Percentiles rank a stretch among this genome's conserved stretches.
Conservation (phyloP, 495 filamentous ascomycete species). For the Hyaloscypha variabilis region DNA sequence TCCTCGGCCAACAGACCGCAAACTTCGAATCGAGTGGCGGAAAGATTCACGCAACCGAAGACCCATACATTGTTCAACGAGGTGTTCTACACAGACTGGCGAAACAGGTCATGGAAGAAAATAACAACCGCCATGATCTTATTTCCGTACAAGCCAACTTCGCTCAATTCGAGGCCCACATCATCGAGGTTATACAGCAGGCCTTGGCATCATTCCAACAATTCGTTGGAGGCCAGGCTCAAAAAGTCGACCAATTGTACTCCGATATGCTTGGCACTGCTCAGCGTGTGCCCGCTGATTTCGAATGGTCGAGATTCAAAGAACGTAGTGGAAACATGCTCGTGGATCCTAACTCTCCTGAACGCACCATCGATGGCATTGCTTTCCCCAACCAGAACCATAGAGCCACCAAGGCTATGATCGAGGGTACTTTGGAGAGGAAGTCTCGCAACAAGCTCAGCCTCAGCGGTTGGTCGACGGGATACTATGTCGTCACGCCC, state of each 20-base stretch:
- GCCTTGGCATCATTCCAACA: slow-evolving; percentile 79
- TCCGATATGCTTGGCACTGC: slow-evolving; percentile 77
- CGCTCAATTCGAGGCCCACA: slow-evolving; percentile 82
- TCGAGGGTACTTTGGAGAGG: slow-evolving; percentile 85
- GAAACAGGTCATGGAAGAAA: slow-evolving; percentile 93
- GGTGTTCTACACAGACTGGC: slow-evolving; percentile 80
- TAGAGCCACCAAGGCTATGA: slow-evolving; percentile 73
- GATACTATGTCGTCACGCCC: slow-evolving; percentile 88
- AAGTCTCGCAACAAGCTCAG: slow-evolving; percentile 76
- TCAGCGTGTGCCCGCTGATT: slow-evolving; percentile 82
- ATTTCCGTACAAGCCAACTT: slow-evolving; percentile 88
- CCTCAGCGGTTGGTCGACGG: slow-evolving; percentile 74
- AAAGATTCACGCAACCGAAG: slow-evolving; percentile 67
- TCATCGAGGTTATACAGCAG: slow-evolving; percentile 80
- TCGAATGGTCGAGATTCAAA: slow-evolving; percentile 88
- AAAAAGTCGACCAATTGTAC: slow-evolving; percentile 78
- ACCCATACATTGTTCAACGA: slow-evolving; percentile 87
- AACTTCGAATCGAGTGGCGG: slow-evolving; percentile 69
- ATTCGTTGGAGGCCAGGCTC: slow-evolving; percentile 75
- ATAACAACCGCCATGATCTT: slow-evolving; percentile 89
- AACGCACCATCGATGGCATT: slow-evolving; percentile 70
- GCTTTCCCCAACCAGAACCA: slow-evolving; percentile 89
- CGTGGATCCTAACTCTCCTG: slow-evolving; percentile 76
- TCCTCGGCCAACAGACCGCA: slow-evolving; percentile 82
- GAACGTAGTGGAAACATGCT: slow-evolving; percentile 67